Conservation (phyloP, 148 eudicot genomes). For the Nyssa sinensis region DNA sequence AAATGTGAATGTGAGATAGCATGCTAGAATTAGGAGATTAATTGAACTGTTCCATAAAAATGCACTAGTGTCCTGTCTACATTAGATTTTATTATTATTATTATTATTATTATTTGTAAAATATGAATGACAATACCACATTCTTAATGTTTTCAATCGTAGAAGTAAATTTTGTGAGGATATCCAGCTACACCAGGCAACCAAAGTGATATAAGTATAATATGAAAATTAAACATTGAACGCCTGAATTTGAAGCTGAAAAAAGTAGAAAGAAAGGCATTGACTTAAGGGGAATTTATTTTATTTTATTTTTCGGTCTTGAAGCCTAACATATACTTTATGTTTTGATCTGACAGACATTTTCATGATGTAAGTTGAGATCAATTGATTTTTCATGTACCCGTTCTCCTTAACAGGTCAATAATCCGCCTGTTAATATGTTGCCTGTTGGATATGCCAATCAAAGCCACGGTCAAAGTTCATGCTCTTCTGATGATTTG, state of each 20-base stretch:
- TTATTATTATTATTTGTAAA: too few relatives aligned
- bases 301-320: too few relatives aligned
- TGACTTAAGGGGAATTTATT: not conserved
- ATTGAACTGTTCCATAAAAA: not conserved
- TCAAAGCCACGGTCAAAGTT: constrained; percentile 72
- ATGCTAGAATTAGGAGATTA: not conserved
- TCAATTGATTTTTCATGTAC: constrained; percentile 16
- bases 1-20: not conserved
- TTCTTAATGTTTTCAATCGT: not conserved
- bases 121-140: not conserved
- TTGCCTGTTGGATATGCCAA: constrained; percentile 58
- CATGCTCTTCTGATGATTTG: constrained; percentile 76
- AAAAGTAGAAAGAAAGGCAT: not conserved
- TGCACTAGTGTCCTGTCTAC: not conserved
- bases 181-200: not conserved
- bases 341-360: not conserved
- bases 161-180: not conserved
- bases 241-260: not conserved
- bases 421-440: constrained; percentile 65
- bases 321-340: too few relatives aligned
- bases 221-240: not conserved
- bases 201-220: not conserved
- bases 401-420: constrained; percentile 45
- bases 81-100: not conserved
- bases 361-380: constrained; percentile 4